These are phyloP conservation scores for Polyporus tsugae DNA, from an alignment of 1,284 basidiomycete species.

Conservation along the genomic window DNA sequence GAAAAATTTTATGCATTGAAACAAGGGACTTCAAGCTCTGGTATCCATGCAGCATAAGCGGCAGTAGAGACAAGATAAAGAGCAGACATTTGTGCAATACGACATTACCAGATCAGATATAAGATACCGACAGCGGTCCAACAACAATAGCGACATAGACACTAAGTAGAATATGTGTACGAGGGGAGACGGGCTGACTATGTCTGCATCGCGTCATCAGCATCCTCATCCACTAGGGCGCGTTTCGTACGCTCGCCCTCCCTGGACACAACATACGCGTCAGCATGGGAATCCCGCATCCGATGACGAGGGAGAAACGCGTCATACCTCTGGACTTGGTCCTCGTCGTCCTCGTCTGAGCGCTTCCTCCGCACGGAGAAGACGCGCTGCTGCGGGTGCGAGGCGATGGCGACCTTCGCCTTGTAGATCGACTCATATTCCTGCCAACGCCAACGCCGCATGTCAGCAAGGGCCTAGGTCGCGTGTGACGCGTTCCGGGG, in stretches of 20 bases:
- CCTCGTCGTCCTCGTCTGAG: slow-evolving; percentile 69
- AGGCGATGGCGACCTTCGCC: slow-evolving; percentile 70
- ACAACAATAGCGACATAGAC: slow-evolving; percentile 3
- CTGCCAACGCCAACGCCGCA: slow-evolving; percentile 45
- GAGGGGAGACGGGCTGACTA: slow-evolving; percentile 11
- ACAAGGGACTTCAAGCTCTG: background rate
- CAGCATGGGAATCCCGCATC: background rate
- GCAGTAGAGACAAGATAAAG: background rate
- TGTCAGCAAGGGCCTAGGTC: background rate
- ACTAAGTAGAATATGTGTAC: background rate
- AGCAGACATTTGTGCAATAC: background rate
- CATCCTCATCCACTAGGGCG: slow-evolving; percentile 32
- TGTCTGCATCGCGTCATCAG: slow-evolving; percentile 43
- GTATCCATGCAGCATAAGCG: background rate
- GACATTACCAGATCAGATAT: slow-evolving; percentile 9
- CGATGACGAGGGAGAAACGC: slow-evolving; percentile 4
- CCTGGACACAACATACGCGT: slow-evolving; percentile 18
- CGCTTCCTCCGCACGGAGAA: slow-evolving; percentile 68
- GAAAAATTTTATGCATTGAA: background rate
- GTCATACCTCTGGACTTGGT: slow-evolving; percentile 57
- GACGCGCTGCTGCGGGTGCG: slow-evolving; percentile 56
- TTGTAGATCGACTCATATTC: slow-evolving; percentile 92
- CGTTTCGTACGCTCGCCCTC: slow-evolving; percentile 41
- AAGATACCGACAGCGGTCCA: slow-evolving; percentile 6
- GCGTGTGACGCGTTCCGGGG: background rate